phyloP scores from a whole-genome alignment of 169 alveolate species.

The Plasmodium gallinaceum region DNA sequence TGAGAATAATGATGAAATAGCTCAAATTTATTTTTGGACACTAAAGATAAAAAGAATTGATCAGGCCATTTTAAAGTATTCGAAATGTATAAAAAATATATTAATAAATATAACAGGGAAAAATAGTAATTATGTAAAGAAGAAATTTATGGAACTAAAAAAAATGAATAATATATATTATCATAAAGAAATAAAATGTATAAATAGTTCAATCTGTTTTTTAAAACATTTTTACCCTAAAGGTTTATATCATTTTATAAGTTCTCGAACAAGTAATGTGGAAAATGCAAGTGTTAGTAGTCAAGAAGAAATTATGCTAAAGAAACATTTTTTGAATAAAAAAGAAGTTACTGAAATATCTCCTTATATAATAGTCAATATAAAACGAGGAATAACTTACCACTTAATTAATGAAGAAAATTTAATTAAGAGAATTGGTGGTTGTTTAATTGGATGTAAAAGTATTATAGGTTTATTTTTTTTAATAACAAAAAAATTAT shows the following conservation, averaged over 20 bases:
- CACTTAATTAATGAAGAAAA: conserved; percentile 33
- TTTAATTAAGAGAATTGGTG: conserved; percentile 26
- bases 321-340: conserved; percentile 2
- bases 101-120: conserved; percentile 42
- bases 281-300: neutral
- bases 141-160: neutral
- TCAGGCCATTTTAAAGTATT: conserved; percentile 8
- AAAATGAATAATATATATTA: conserved; percentile 1
- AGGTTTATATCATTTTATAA: conserved; percentile 32
- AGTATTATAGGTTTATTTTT: conserved; percentile 17
- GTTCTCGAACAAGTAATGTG: neutral
- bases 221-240: conserved; percentile 18
- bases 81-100: neutral
- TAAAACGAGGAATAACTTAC: conserved; percentile 47
- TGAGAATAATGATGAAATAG: conserved; percentile 35
- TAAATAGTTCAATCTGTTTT: conserved; percentile 15
- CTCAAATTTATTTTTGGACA: conserved; percentile 36
- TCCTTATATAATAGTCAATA: conserved; percentile 41
- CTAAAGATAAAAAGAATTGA: conserved; percentile 13
- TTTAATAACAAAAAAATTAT: conserved; percentile 38
- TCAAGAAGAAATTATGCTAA: neutral
- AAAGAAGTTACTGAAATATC: conserved; percentile 6
- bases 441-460: conserved; percentile 32
- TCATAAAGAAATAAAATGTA: conserved; percentile 53
- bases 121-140: conserved; percentile 14